Evolutionary conservation across 1,284 basidiomycete species (phyloP), one percentile per base, ranked within the genome.

Genomic region (Puccinia novopanici): DNA sequence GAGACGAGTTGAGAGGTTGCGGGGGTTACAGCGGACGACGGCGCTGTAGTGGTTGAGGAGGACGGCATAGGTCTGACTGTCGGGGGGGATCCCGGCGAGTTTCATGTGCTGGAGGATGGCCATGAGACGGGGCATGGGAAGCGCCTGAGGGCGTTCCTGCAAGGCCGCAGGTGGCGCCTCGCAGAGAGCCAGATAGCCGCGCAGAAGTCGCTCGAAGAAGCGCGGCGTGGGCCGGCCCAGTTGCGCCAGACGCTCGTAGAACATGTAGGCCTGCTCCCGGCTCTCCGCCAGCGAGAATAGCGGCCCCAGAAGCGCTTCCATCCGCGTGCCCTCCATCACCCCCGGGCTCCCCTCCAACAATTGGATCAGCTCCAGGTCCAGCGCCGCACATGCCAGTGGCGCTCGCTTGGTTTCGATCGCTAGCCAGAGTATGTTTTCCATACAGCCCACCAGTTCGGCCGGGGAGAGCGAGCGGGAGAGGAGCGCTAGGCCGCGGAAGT

Each of bases 71-170:
- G 92, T 89, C 42, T 89, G 86, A 0, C 89, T 85, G 0, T 89
- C 88, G 27, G 92, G 88, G 0, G 87, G 87, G 82, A 90, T 86
- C 17, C 91, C 91, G 0, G 89, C 89, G 2, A 86, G 85, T 13
- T 90, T 90, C 93, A 98, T 95, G 87, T 97, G 93, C 72, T 88
- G 87, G 81, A 96, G 89, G 82, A 98, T 92, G 75, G 27, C 91
- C 87, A 4, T 91, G 89, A 0, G 91, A 89, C 9, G 89, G 85
- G 59, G 84, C 82, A 83, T 85, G 22, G 84, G 83, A n/a, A 84
- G 84, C 52, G 84, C 84, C 81, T 81, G 65, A 83, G 84, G 81
- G 86, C 86, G 55, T 84, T 82, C 90, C 89, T 27, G 88, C 87
- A 71, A 92, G 87, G 27, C 87, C 45, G 45, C 45, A 6, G 37